Evolutionary conservation across 2,329 filamentous ascomycete species (phyloP), one percentile per base, ranked within the genome.

Genomic region (Penicillium sp.): DNA sequence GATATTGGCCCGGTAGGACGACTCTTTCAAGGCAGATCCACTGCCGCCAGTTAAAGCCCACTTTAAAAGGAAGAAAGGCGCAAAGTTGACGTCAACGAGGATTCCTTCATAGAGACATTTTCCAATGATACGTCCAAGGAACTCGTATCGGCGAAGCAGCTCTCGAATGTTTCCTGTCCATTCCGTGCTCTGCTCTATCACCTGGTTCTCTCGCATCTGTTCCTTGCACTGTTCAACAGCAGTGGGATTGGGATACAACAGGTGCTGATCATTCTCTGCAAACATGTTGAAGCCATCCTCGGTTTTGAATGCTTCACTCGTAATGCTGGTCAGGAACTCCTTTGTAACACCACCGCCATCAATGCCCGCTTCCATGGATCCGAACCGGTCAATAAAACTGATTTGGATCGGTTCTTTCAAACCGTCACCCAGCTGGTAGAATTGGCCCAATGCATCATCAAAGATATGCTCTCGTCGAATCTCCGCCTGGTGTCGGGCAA

Each of bases 81-180:
- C 93, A 78, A 99, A 99, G 50, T 87, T 87, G 58, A 97, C 88
- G 74, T 99, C 93, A 47, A 98, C 88, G 3, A 99, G 82, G 45
- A 99, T 98, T 0, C 93, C 93, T 77, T 99, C 95, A 70, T 99
- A 99, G 69, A 99, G 81, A 75, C 95, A 99, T 73, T 99, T 99
- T 11, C 95, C 95, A 26, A 99, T 88, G 27, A 99, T 85, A 3
- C 95, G 89, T 1, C 95, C 95, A 0, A 98, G 80, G 64, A 99
- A 99, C 69, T 98, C 93, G 70, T 92, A 98, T 14, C 88, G 85
- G 60, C 84, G 85, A 5, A 95, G 79, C 16, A 95, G 75, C 27
- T 87, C 82, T 4, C 77, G 73, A 49, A 92, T 79, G 2, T 78
- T 75, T 0, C 83, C 80, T 53, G 81, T 83, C 79, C 84, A 90